phyloP scores from a whole-genome alignment of 116 monocot genomes.

The Posidonia oceanica region DNA sequence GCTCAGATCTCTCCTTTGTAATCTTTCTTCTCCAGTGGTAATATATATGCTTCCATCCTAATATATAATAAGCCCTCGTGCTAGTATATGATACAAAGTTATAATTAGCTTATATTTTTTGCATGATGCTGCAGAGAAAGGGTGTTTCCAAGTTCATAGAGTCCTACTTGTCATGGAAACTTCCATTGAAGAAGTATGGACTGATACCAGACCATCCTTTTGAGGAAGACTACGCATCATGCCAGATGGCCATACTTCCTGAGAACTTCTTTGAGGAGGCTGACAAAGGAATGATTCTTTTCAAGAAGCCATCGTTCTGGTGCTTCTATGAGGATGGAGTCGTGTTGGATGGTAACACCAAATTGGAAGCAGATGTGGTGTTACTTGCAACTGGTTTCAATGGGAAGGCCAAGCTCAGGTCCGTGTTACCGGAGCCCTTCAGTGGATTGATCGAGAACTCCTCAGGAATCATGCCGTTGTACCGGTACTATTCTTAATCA shows the following conservation, averaged over 20 bases:
- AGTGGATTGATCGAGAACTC: conserved; percentile 1
- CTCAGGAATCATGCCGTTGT: neutral
- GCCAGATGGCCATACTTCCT: conserved; percentile 81
- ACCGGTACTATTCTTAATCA: too few species aligned
- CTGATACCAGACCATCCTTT: conserved; percentile 72
- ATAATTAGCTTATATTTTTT: too few species aligned
- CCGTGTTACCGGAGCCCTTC: conserved; percentile 4
- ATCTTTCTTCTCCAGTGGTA: conserved; percentile 61
- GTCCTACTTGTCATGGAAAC: conserved; percentile 68
- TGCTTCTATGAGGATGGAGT: conserved; percentile 71
- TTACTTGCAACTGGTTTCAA: conserved; percentile 62
- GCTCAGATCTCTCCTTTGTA: conserved; percentile 48
- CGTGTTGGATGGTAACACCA: conserved; percentile 39
- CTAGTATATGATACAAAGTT: too few species aligned
- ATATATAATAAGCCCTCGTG: too few species aligned
- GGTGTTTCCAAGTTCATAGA: conserved; percentile 70
- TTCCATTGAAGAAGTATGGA: conserved; percentile 68
- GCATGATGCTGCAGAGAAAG: conserved; percentile 29
- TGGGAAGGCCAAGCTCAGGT: conserved; percentile 1
- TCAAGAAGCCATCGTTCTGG: conserved; percentile 43
- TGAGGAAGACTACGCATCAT: conserved; percentile 71
- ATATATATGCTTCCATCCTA: too few species aligned
- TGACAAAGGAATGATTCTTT: conserved; percentile 51
- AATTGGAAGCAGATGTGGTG: conserved; percentile 68
- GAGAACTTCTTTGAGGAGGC: conserved; percentile 78